Base-by-base conservation (phyloP, 257 asterid genomes). In the Penstemon barbatus region DNA sequence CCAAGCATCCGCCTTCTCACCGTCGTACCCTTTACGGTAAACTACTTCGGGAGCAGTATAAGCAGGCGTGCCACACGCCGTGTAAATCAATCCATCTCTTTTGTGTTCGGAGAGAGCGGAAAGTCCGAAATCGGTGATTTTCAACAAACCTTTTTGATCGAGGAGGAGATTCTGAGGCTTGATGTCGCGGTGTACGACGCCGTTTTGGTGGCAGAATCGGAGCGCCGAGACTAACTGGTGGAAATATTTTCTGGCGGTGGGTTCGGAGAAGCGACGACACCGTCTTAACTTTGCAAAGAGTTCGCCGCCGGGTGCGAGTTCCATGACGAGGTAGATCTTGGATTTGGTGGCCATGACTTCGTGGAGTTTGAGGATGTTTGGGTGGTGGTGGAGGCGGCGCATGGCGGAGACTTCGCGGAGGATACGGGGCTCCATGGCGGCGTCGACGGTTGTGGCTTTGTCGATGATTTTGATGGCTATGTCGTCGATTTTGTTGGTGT, bases 1-100 rank as follows among this genome's bases (percentile, higher is more conserved):
- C 98, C 98, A 92, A 0, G 98, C 97, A 54, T 92, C 98, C 4
- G 98, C 96, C 79, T 85, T 89, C 10, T 86, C 82, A 4, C 97
- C 98, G 46, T 88, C 91, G 63, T 90, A 92, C 0, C 93, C 98
- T 33, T 74, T 84, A 0, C 93, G 87, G 33, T 63, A 67, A n/a
- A 92, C 78, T 0, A 92, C 93, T 57, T 92, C 98, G 10, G 97
- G 98, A 1, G 97, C 98, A 37, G 95, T 85, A 75, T 86, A 90
- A 1, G 97, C 95, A 59, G 98, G 98, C 6, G 97, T 92, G 0
- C 98, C 97, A 52, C 98, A 92, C 3, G 95, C 84, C 0, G 98
- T 92, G 69, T 83, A 81, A 9, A 92, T 72, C 5, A 88, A 80
- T 9, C 95, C 93, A 7, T 88, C 82, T 0, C 58, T 68, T 5